A percentile compares a stretch with the other conserved stretches of the same genome.
Evolutionary conservation across 2,329 filamentous ascomycete genomes (phyloP).

Genomic region (Penicillium sp.): DNA sequence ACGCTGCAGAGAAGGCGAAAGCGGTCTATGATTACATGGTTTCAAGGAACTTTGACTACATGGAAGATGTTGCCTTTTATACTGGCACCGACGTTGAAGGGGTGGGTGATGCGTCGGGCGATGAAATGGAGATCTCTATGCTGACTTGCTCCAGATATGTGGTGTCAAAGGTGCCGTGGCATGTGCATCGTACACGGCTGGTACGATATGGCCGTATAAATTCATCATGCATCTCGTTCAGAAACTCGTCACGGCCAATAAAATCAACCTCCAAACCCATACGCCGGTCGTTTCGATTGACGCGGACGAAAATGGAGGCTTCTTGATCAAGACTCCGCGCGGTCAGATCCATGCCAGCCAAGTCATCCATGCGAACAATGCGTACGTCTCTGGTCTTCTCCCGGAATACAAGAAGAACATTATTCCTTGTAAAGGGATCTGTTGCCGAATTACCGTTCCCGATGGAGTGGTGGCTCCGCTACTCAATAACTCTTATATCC

Average conservation of each 20-base stretch:
- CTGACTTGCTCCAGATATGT: constrained; percentile 26
- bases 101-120: constrained; percentile 15
- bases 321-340: too few species aligned
- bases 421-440: too few species aligned
- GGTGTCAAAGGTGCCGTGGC: constrained; percentile 42
- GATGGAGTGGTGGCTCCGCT: too few species aligned
- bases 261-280: constrained; percentile 54
- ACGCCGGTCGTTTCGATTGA: too few species aligned
- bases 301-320: too few species aligned
- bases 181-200: constrained; percentile 38
- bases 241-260: constrained; percentile 51
- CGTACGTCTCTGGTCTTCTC: too few species aligned
- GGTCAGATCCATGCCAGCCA: too few species aligned
- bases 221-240: constrained; percentile 69
- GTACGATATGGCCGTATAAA: constrained; percentile 66
- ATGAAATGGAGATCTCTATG: not conserved
- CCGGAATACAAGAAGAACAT: too few species aligned
- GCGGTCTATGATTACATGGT: constrained; percentile 32
- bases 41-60: constrained; percentile 26
- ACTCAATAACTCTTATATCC: constrained; percentile 57
- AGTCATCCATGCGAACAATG: too few species aligned
- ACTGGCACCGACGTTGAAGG: constrained; percentile 29
- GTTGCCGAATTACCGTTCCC: too few species aligned
- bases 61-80: constrained; percentile 34
- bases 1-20: constrained; percentile 30